phyloP scores from a whole-genome alignment of 1,139 yeast species.

The Nakaseomyces bracarensis region DNA sequence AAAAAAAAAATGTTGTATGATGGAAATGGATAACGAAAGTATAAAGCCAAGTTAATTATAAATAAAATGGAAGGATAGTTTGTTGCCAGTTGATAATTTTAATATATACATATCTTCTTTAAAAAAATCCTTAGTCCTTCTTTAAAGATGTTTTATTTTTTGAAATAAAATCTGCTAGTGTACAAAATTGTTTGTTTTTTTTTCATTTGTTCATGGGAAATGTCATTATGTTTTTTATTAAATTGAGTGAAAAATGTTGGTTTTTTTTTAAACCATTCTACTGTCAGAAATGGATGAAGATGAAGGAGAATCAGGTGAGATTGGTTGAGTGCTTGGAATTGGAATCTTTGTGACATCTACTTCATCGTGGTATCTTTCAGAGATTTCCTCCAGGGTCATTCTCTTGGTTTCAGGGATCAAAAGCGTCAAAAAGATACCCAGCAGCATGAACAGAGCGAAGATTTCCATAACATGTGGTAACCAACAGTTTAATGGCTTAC shows the following conservation, averaged over 20 bases:
- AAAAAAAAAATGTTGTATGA: too few relatives aligned
- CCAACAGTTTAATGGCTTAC: constrained; percentile 53
- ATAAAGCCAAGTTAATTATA: too few relatives aligned
- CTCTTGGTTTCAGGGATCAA: constrained; percentile 86
- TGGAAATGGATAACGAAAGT: too few relatives aligned
- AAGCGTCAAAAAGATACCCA: constrained; percentile 57
- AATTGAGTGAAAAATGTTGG: neutral
- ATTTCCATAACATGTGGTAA: constrained; percentile 88
- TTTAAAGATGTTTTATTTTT: too few relatives aligned
- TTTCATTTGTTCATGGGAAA: neutral
- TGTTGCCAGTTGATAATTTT: too few relatives aligned
- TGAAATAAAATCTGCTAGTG: too few relatives aligned
- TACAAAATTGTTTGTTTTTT: neutral
- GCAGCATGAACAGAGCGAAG: constrained; percentile 81
- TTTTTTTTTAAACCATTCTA: neutral
- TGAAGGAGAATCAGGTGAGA: neutral
- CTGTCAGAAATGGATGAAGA: constrained; percentile 1
- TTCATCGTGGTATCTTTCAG: constrained; percentile 74
- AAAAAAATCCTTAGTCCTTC: too few relatives aligned
- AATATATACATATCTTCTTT: too few relatives aligned
- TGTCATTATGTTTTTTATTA: constrained; percentile 1
- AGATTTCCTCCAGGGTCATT: constrained; percentile 73
- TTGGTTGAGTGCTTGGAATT: neutral
- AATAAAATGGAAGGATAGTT: too few relatives aligned
- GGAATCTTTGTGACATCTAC: constrained; percentile 34